These are phyloP conservation scores for Petrea volubilis DNA, from an alignment of 257 asterid genomes.

Conservation along the genomic window DNA sequence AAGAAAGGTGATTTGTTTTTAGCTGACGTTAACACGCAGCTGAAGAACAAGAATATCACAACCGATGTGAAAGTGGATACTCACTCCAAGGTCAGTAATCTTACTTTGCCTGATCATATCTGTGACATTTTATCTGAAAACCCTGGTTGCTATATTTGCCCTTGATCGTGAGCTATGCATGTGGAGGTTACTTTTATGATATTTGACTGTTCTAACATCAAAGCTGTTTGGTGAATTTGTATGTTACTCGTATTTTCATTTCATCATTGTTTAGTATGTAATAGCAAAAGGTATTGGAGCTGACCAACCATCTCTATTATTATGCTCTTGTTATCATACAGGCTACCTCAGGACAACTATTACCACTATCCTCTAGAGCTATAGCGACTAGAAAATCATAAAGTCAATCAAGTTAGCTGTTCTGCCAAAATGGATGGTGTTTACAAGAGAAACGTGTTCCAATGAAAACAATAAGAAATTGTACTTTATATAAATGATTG, in stretches of 20 bases:
- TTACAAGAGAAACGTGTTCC: not conserved
- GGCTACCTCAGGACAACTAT: not conserved
- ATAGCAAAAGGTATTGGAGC: not conserved
- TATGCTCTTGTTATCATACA: not conserved
- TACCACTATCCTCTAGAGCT: not conserved
- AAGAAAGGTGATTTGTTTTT: conserved; percentile 64
- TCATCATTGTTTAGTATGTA: not conserved
- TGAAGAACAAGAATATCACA: conserved; percentile 77
- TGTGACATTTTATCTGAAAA: not conserved
- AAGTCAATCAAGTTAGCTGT: not conserved
- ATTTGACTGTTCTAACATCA: not conserved
- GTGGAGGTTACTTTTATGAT: not conserved
- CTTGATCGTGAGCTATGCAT: not conserved
- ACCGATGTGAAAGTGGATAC: conserved; percentile 81
- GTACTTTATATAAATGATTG: no score
- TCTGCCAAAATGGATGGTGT: not conserved
- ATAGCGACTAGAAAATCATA: not conserved
- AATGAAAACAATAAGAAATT: no score
- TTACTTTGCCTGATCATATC: not conserved
- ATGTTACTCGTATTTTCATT: not conserved
- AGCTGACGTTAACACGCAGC: conserved; percentile 70
- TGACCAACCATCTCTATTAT: not conserved
- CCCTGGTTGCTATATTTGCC: not conserved
- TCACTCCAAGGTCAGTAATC: conserved; percentile 56
- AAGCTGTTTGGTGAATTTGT: not conserved